Conservation (phyloP, 2,329 filamentous ascomycete species). For the Pestalotiopsis sp. region DNA sequence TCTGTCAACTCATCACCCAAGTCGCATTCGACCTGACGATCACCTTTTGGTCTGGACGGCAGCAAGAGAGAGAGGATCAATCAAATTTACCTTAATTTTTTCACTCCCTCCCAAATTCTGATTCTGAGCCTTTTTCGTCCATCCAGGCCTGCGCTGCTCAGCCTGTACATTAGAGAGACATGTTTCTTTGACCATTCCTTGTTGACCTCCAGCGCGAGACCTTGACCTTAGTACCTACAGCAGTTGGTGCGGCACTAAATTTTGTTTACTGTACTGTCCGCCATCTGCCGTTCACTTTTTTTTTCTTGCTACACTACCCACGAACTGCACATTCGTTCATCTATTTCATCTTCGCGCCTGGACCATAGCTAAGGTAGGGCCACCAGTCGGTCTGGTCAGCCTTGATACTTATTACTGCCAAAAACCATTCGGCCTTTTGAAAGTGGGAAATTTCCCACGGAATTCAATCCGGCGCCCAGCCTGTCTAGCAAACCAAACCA, state of each 20-base stretch:
- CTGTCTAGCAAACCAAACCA: neutral
- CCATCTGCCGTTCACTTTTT: neutral
- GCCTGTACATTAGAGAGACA: neutral
- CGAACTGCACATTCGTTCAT: neutral
- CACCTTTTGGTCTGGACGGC: neutral
- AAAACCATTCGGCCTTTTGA: neutral
- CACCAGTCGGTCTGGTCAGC: neutral
- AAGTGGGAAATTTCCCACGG: slow-evolving; percentile 1
- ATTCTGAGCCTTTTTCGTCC: neutral
- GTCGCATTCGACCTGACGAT: neutral
- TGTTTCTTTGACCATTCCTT: neutral
- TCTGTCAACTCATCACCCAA: neutral
- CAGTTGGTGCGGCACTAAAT: neutral
- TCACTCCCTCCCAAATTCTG: neutral
- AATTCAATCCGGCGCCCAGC: neutral
- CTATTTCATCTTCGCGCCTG: neutral
- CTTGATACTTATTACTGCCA: neutral
- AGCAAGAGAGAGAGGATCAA: neutral
- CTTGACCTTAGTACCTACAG: neutral
- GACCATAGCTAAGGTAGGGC: neutral
- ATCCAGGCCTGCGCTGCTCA: neutral
- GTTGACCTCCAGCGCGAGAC: neutral
- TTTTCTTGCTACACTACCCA: neutral
- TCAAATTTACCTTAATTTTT: slow-evolving; percentile 1
- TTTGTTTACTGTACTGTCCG: neutral